These are phyloP conservation scores for Atractiella rhizophila DNA, from an alignment of 768 basidiomycete genomes.

Conservation along the genomic window DNA sequence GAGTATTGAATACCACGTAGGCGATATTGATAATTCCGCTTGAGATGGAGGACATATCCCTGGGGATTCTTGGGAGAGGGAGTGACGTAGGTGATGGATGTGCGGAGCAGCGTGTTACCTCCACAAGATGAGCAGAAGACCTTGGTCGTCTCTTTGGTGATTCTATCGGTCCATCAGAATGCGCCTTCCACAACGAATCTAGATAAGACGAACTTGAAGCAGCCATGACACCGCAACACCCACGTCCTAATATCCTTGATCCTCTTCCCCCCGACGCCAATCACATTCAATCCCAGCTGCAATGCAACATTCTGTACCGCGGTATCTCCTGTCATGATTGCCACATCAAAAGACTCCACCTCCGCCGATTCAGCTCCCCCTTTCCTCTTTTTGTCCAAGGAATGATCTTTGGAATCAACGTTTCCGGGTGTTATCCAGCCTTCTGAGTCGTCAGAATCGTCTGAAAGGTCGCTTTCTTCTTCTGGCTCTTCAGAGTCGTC, in stretches of 20 bases:
- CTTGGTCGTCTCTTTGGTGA: slow-evolving; percentile 81
- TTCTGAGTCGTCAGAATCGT: slow-evolving; percentile 16
- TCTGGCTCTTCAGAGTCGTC: slow-evolving; percentile 10
- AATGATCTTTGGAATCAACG: slow-evolving; percentile 22
- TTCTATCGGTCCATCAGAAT: too few relatives aligned
- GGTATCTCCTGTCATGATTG: slow-evolving; percentile 96
- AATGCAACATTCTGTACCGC: slow-evolving; percentile 95
- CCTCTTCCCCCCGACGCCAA: slow-evolving; percentile 68
- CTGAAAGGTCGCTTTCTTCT: slow-evolving; percentile 15
- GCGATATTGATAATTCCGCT: slow-evolving; percentile 82
- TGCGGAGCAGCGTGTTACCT: slow-evolving; percentile 56
- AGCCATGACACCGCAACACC: slow-evolving; percentile 90
- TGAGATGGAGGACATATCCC: slow-evolving; percentile 69
- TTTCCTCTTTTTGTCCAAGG: slow-evolving; percentile 6
- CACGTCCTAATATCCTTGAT: slow-evolving; percentile 81
- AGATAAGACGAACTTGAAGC: slow-evolving; percentile 87
- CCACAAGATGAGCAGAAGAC: slow-evolving; percentile 97
- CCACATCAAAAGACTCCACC: slow-evolving; percentile 39
- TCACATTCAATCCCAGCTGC: slow-evolving; percentile 74
- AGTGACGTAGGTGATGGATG: slow-evolving; percentile 44
- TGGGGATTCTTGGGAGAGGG: slow-evolving; percentile 21
- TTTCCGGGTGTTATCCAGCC: slow-evolving; percentile 91
- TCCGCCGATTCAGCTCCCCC: slow-evolving; percentile 8
- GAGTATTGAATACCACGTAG: slow-evolving; percentile 73
- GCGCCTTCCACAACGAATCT: too few relatives aligned